phyloP scores from a whole-genome alignment of 1,284 basidiomycete species.

The Tylopilus sp. region DNA sequence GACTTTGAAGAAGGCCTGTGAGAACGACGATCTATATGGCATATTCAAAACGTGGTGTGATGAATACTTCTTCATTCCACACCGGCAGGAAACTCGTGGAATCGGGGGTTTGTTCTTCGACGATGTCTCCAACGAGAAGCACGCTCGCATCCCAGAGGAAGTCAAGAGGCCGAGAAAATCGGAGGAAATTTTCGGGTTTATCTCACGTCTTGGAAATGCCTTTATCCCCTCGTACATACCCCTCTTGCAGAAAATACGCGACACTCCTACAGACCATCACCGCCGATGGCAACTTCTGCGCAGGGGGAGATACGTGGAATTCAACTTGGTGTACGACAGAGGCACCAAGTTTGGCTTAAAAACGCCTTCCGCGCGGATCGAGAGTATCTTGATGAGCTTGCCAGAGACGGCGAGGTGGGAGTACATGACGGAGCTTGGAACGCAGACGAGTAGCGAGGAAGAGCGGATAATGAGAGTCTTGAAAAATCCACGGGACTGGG shows the following conservation, averaged over 20 bases:
- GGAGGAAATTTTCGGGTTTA: conserved; percentile 72
- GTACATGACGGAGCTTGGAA: conserved; percentile 80
- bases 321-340: conserved; percentile 86
- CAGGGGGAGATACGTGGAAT: conserved; percentile 89
- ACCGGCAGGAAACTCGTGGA: conserved; percentile 85
- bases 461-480: conserved; percentile 32
- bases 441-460: conserved; percentile 65
- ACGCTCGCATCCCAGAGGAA: conserved; percentile 49
- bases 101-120: conserved; percentile 97
- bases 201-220: conserved; percentile 65
- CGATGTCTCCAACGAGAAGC: conserved; percentile 65
- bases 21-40: conserved; percentile 70
- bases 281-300: conserved; percentile 88
- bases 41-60: conserved; percentile 96
- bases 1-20: conserved; percentile 75
- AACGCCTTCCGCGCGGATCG: conserved; percentile 87
- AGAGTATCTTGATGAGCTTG: conserved; percentile 90
- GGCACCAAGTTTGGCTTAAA: conserved; percentile 86
- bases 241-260: conserved; percentile 61
- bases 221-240: conserved; percentile 90
- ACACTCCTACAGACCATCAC: conserved; percentile 58
- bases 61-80: conserved; percentile 93
- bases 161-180: conserved; percentile 50
- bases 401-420: conserved; percentile 93
- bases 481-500: conserved; percentile 70